Evolutionary conservation across 805 yeast species (phyloP), one percentile per base, ranked within the genome.

Genomic region (Teunomyces barrocoloradensis): DNA sequence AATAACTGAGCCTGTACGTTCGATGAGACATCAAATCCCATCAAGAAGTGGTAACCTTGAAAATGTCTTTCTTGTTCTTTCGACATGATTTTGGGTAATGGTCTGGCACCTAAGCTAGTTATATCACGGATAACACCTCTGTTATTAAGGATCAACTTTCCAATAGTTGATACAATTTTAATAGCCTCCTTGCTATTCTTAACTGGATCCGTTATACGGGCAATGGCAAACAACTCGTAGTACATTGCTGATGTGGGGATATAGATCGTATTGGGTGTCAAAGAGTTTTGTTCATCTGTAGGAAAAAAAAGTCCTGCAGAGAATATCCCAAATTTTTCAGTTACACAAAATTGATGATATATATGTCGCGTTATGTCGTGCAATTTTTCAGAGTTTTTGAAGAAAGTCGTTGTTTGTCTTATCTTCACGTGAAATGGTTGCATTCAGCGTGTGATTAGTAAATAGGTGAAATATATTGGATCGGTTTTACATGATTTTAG

Each of bases 111-210:
- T 64, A 91, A 69, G 52, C 90, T 86, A 44, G 85, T 79, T 40
- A 92, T 80, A 51, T 81, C 84, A 63, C 98, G 80, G 33, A 92
- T 83, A n/a, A 92, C 92, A 43, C 99, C 99, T 76, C 96, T 89
- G 68, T 92, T 91, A 51, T 82, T 81, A 49, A 94, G 78, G 25
- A 92, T 80, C 61, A 89, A 74, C 62, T 82, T 85, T 7, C 98
- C 98, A 25, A 91, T 76, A 1, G 95, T 89, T 12, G 72, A 63
- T n/a, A 70, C 74, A 48, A 73, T 71, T 54, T 68, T 71, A 15
- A 58, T 61, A 10, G 77, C 76, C 49, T 73, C 77, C 48, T 64
- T 69, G 52, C 64, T 68, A 43, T 69, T 60, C 49, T 64, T 58
- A n/a, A 61, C 52, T 3, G 86, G 83, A 51, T 83, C 82, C 7